Conservation (phyloP, 257 asterid species). For the Solanum medicagineum region DNA sequence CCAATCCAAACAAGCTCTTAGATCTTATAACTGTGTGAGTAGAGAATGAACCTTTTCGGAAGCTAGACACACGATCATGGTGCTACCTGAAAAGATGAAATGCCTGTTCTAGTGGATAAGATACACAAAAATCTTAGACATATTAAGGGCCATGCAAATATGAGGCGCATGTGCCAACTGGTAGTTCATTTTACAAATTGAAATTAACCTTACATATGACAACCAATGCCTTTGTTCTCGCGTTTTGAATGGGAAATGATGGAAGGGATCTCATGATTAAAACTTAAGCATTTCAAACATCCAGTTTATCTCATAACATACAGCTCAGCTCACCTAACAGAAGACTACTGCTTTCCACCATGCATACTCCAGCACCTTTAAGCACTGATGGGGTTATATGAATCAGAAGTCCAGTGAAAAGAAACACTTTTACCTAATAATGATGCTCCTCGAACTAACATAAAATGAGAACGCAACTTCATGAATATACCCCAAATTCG, state of each 20-base stretch:
- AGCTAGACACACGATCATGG: background rate
- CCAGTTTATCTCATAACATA: background rate
- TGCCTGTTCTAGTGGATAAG: background rate
- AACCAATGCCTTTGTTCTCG: background rate
- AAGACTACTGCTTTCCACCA: background rate
- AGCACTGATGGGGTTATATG: background rate
- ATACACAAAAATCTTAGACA: background rate
- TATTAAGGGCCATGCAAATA: background rate
- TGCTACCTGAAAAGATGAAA: background rate
- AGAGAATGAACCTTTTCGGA: background rate
- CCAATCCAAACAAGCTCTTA: too few relatives aligned
- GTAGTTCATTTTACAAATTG: background rate
- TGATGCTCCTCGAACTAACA: background rate
- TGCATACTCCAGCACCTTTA: background rate
- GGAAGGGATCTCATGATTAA: background rate
- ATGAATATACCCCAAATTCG: background rate
- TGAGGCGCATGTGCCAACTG: background rate
- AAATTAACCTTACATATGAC: background rate
- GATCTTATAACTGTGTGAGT: background rate
- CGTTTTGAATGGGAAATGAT: background rate
- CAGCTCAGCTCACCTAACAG: background rate
- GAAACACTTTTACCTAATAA: background rate
- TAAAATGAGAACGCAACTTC: background rate
- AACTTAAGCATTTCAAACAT: background rate
- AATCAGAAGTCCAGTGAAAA: background rate